Evolutionary conservation across 2,329 filamentous ascomycete species (phyloP).

Genomic region (Zasmidium cellare): DNA sequence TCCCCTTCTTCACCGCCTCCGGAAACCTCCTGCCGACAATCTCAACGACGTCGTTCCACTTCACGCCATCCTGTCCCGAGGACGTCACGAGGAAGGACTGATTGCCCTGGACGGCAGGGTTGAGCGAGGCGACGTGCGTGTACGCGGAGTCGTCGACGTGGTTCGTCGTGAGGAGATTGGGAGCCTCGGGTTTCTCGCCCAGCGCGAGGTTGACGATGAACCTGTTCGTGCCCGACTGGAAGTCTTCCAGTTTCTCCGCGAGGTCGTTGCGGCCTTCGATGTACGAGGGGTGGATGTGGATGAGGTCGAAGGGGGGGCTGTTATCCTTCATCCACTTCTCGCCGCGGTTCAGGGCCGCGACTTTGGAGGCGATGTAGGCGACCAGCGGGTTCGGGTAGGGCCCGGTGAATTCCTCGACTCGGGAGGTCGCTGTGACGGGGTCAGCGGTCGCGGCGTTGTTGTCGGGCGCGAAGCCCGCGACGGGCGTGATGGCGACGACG

Average conservation of each 20-base stretch:
- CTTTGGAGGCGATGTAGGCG: conserved; percentile 32
- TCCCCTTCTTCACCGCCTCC: conserved; percentile 8
- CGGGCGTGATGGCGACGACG: conserved; percentile 20
- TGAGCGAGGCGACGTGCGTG: conserved; percentile 33
- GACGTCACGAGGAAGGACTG: conserved; percentile 22
- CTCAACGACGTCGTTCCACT: conserved; percentile 21
- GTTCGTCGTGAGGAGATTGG: not conserved
- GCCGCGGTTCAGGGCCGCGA: conserved; percentile 21
- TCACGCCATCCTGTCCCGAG: conserved; percentile 14
- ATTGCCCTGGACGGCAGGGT: conserved; percentile 18
- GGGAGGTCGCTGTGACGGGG: conserved; percentile 12
- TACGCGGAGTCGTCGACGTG: conserved; percentile 33
- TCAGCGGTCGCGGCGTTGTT: conserved; percentile 8
- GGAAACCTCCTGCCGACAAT: conserved; percentile 20
- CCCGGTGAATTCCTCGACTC: conserved; percentile 13
- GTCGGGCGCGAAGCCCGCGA: conserved; percentile 9
- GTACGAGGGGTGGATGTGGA: conserved; percentile 32
- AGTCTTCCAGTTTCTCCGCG: conserved; percentile 20
- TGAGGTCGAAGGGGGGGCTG: conserved; percentile 31
- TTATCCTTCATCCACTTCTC: conserved; percentile 27
- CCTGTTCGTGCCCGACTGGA: conserved; percentile 26
- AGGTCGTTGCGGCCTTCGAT: conserved; percentile 34
- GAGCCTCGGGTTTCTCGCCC: conserved; percentile 10
- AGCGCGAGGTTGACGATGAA: conserved; percentile 20
- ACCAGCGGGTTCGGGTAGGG: conserved; percentile 21